Conservation (phyloP, 495 filamentous ascomycete species). For the Podospora pseudoanserina region DNA sequence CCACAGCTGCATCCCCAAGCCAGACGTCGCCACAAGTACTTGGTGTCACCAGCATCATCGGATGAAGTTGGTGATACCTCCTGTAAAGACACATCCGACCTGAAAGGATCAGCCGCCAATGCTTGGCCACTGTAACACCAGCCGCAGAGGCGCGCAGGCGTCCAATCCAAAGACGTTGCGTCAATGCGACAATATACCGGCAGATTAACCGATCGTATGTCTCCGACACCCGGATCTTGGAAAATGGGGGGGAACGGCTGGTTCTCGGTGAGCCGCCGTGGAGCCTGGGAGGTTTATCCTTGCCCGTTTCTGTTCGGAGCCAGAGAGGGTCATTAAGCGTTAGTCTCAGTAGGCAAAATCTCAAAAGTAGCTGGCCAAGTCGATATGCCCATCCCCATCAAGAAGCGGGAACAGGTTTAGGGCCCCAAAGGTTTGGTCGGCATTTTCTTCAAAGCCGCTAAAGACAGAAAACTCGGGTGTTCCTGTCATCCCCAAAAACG, state of each 20-base stretch:
- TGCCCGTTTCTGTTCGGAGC: background rate
- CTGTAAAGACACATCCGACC: background rate
- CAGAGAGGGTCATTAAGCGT: background rate
- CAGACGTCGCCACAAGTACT: background rate
- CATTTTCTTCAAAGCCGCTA: slow-evolving; percentile 27
- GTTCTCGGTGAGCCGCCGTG: background rate
- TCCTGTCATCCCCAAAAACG: slow-evolving; percentile 27
- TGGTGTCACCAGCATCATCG: background rate
- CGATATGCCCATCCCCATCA: slow-evolving; percentile 43
- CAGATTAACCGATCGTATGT: slow-evolving; percentile 19
- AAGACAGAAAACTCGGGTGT: slow-evolving; percentile 28
- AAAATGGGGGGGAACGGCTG: slow-evolving; percentile 11
- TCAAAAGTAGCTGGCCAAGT: slow-evolving; percentile 42
- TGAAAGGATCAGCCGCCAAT: slow-evolving; percentile 4
- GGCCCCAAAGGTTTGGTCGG: slow-evolving; percentile 40
- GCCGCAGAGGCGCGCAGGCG: slow-evolving; percentile 4
- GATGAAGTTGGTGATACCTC: background rate
- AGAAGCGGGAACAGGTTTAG: slow-evolving; percentile 44
- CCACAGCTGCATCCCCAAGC: background rate
- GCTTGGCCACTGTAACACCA: slow-evolving; percentile 11
- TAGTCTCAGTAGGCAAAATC: too few species aligned
- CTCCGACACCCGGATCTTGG: slow-evolving; percentile 12
- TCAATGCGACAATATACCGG: slow-evolving; percentile 15
- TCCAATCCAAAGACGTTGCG: slow-evolving; percentile 8
- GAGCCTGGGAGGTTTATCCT: background rate